Conservation (phyloP, 2,329 filamentous ascomycete species). For the Grosmannia penicillata region DNA sequence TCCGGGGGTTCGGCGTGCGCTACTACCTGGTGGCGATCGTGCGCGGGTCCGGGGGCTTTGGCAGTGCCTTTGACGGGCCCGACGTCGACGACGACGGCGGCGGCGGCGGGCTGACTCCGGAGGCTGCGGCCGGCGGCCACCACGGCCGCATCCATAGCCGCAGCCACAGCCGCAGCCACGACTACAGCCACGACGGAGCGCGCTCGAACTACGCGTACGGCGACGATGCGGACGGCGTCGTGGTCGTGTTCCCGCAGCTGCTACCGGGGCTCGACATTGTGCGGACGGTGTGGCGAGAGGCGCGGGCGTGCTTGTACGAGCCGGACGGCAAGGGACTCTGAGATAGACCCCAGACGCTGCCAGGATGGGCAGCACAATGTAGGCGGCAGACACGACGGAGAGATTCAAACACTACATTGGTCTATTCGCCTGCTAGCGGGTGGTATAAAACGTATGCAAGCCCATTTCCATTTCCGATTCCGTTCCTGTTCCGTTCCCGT, state of each 20-base stretch:
- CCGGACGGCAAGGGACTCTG: background rate
- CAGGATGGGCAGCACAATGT: background rate
- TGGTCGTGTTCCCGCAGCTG: constrained; percentile 85
- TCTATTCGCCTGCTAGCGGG: background rate
- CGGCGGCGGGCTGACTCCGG: background rate
- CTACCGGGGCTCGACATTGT: constrained; percentile 61
- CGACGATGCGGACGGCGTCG: constrained; percentile 71
- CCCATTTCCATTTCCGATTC: too few relatives aligned
- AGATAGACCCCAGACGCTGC: too few relatives aligned
- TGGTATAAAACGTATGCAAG: too few relatives aligned
- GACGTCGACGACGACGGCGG: background rate
- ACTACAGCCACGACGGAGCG: background rate
- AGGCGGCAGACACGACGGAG: background rate
- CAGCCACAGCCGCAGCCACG: background rate
- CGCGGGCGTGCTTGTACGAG: constrained; percentile 69
- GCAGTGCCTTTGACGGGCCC: background rate
- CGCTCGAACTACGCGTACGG: constrained; percentile 1
- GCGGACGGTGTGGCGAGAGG: constrained; percentile 81
- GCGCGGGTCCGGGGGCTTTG: background rate
- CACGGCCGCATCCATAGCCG: background rate
- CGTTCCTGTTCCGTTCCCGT: too few relatives aligned
- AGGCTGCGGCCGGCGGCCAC: background rate
- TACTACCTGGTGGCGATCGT: constrained; percentile 87
- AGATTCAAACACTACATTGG: background rate
- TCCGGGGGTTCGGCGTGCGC: constrained; percentile 76